Evolutionary conservation across 169 alveolate species (phyloP).

Genomic region (Plasmodium ovale): DNA sequence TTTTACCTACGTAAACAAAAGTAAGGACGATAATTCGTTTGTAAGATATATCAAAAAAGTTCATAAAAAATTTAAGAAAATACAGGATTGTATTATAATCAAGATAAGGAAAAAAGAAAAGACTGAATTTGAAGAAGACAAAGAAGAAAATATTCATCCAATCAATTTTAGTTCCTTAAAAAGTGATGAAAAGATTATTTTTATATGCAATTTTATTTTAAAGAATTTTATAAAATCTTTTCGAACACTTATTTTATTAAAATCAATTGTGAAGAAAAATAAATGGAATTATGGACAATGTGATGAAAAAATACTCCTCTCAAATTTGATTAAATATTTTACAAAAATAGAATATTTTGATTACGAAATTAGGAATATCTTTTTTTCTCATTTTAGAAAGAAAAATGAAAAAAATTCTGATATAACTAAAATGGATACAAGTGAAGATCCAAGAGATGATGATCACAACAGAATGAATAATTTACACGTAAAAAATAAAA

Average conservation of each 20-base stretch:
- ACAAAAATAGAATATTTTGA: conserved; percentile 73
- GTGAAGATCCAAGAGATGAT: neutral
- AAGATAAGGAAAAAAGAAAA: neutral
- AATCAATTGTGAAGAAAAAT: conserved; percentile 16
- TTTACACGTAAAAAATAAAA: too few relatives aligned
- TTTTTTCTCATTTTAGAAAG: neutral
- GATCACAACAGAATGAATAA: neutral
- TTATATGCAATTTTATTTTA: conserved; percentile 39
- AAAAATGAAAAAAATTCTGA: neutral
- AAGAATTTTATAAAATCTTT: conserved; percentile 71
- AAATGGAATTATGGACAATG: conserved; percentile 38
- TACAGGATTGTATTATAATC: conserved; percentile 1
- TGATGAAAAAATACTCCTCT: conserved; percentile 26
- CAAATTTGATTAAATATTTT: conserved; percentile 51
- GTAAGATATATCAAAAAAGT: conserved; percentile 41
- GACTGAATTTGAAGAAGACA: neutral
- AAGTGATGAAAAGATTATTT: conserved; percentile 59
- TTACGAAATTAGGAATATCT: conserved; percentile 37
- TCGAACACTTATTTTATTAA: conserved; percentile 13
- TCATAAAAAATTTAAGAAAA: conserved; percentile 19
- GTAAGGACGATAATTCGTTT: conserved; percentile 13
- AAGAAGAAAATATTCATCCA: neutral
- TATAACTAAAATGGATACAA: neutral
- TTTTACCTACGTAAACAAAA: conserved; percentile 45
- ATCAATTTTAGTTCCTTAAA: conserved; percentile 13